phyloP scores from a whole-genome alignment of 768 basidiomycete genomes.

The Pleurotus giganteus region DNA sequence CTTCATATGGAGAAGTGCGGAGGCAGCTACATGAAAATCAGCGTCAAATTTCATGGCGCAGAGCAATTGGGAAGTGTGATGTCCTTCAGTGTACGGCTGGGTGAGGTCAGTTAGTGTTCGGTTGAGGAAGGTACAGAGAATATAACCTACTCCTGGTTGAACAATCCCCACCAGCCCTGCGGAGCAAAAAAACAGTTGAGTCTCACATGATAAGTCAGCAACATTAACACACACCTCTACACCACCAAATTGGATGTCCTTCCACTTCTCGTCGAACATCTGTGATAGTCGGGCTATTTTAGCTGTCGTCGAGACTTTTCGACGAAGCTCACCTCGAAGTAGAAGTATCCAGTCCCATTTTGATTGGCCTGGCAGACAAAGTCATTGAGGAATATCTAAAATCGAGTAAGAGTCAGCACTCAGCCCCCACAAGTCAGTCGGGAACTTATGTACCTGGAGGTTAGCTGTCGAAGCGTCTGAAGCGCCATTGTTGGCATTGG shows the following conservation, averaged over 20 bases:
- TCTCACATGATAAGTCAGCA: not conserved
- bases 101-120: not conserved
- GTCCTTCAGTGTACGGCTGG: slow-evolving; percentile 64
- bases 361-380: slow-evolving; percentile 87
- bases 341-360: slow-evolving; percentile 86
- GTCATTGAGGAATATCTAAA: slow-evolving; percentile 74
- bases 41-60: slow-evolving; percentile 32
- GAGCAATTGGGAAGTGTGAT: slow-evolving; percentile 65
- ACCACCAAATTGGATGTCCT: slow-evolving; percentile 72
- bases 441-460: slow-evolving; percentile 44
- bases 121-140: not conserved
- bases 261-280: slow-evolving; percentile 82
- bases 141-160: slow-evolving; percentile 38
- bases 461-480: slow-evolving; percentile 59
- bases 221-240: slow-evolving; percentile 45
- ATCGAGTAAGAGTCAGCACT: slow-evolving; percentile 10
- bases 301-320: not conserved
- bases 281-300: slow-evolving; percentile 27
- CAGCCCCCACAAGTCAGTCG: not conserved
- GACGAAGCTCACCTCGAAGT: slow-evolving; percentile 58
- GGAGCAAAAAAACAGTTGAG: slow-evolving; percentile 5
- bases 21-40: not conserved
- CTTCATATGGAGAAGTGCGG: not conserved
- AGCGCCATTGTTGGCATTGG: slow-evolving; percentile 64
- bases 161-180: slow-evolving; percentile 48